Evolutionary conservation across 148 eudicot species (phyloP).

Genomic region (Rhododendron griersonianum): DNA sequence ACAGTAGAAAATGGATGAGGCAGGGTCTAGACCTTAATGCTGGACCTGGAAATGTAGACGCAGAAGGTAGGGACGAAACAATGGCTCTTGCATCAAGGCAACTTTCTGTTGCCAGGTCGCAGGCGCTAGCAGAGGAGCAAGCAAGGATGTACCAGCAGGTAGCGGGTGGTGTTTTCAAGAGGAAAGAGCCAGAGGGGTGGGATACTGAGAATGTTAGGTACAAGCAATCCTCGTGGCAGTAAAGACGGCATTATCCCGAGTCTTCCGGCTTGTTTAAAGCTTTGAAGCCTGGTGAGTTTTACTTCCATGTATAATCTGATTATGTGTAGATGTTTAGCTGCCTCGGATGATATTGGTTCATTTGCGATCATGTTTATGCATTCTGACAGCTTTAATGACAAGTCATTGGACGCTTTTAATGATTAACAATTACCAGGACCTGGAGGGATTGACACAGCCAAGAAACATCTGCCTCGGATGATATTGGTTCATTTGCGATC

Average conservation of each 20-base stretch:
- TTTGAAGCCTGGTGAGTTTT: conserved; percentile 20
- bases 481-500: background rate
- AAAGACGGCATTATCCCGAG: conserved; percentile 9
- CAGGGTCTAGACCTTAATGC: conserved; percentile 82
- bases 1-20: conserved; percentile 53
- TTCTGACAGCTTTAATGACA: background rate
- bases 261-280: conserved; percentile 7
- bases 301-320: background rate
- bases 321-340: background rate
- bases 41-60: conserved; percentile 57
- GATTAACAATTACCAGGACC: background rate
- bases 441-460: background rate
- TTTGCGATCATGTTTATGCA: background rate
- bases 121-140: conserved; percentile 57
- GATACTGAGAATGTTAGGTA: conserved; percentile 49
- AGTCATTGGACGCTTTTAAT: background rate
- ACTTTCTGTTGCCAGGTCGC: conserved; percentile 45
- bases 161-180: conserved; percentile 54
- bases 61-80: conserved; percentile 54
- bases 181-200: conserved; percentile 85
- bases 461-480: background rate
- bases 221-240: conserved; percentile 78
- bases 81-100: conserved; percentile 39
- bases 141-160: conserved; percentile 48
- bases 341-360: background rate